These are phyloP conservation scores for Herpetospermum pedunculosum DNA, from an alignment of 306 rosid species.

Conservation along the genomic window DNA sequence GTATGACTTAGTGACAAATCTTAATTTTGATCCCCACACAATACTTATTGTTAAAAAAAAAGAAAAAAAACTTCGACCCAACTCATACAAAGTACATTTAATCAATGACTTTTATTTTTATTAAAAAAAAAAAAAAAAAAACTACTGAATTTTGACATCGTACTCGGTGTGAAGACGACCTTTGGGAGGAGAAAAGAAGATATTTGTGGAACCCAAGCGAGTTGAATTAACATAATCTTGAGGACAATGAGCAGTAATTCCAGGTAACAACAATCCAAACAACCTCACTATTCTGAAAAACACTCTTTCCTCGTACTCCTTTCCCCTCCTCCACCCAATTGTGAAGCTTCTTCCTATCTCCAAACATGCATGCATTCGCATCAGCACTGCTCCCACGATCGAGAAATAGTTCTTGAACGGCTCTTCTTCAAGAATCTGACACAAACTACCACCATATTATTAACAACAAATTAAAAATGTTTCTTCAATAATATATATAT, in stretches of 20 bases:
- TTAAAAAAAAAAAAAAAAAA: background rate
- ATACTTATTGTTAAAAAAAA: too few relatives aligned
- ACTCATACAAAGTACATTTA: too few relatives aligned
- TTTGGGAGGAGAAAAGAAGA: background rate
- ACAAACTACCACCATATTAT: background rate
- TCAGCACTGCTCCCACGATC: conserved; percentile 39
- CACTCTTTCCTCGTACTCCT: conserved; percentile 36
- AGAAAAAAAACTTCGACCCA: too few relatives aligned
- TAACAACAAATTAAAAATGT: too few relatives aligned
- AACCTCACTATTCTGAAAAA: conserved; percentile 30
- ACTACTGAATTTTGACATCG: background rate
- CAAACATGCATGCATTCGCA: conserved; percentile 38
- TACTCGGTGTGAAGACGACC: background rate
- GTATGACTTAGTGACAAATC: too few relatives aligned
- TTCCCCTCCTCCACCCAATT: conserved; percentile 29
- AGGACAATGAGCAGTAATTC: conserved; percentile 47
- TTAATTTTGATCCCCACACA: too few relatives aligned
- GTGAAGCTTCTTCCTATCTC: conserved; percentile 55
- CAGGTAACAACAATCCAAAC: conserved; percentile 54
- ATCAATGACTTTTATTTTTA: too few relatives aligned
- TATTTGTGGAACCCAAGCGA: conserved; percentile 25
- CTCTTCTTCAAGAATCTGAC: conserved; percentile 52
- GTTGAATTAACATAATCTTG: conserved; percentile 46
- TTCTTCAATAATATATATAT: too few relatives aligned
- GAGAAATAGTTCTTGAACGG: conserved; percentile 72